phyloP scores from a whole-genome alignment of 768 basidiomycete species.

The Harrya chromipes region DNA sequence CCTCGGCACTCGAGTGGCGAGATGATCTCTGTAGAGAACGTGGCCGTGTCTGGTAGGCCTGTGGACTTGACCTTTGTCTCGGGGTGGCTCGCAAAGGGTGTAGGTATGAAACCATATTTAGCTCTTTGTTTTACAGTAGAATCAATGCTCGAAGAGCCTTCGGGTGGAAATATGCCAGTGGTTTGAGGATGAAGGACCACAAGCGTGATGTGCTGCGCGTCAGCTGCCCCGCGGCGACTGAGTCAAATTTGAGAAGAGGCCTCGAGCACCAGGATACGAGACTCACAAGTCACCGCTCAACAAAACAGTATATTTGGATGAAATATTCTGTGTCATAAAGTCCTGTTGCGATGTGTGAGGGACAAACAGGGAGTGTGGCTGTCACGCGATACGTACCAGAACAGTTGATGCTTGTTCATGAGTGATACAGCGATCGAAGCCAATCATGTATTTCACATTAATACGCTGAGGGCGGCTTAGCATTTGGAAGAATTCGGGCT shows the following conservation, averaged over 20 bases:
- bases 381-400: constrained; percentile 36
- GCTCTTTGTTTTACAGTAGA: constrained; percentile 10
- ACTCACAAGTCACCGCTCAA: constrained; percentile 60
- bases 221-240: constrained; percentile 44
- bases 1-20: constrained; percentile 43
- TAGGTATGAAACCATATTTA: constrained; percentile 12
- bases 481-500: constrained; percentile 36
- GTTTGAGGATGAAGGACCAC: constrained; percentile 18
- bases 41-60: constrained; percentile 9
- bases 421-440: constrained; percentile 35
- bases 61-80: constrained; percentile 9
- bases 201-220: constrained; percentile 13
- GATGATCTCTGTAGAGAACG: constrained; percentile 39
- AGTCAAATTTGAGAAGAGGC: background rate
- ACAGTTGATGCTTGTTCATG: constrained; percentile 43
- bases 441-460: constrained; percentile 39
- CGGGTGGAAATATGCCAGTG: constrained; percentile 12
- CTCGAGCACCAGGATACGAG: background rate
- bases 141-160: constrained; percentile 13
- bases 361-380: background rate
- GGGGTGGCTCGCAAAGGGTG: constrained; percentile 13
- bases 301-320: constrained; percentile 46
- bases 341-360: constrained; percentile 32
- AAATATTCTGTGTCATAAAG: constrained; percentile 46
- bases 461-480: constrained; percentile 39